A percentile compares a stretch with the other conserved stretches of the same genome.
These are phyloP conservation scores for Trypanosoma platydactyli DNA, from an alignment of 208 protist genomes.

Conservation along the genomic window DNA sequence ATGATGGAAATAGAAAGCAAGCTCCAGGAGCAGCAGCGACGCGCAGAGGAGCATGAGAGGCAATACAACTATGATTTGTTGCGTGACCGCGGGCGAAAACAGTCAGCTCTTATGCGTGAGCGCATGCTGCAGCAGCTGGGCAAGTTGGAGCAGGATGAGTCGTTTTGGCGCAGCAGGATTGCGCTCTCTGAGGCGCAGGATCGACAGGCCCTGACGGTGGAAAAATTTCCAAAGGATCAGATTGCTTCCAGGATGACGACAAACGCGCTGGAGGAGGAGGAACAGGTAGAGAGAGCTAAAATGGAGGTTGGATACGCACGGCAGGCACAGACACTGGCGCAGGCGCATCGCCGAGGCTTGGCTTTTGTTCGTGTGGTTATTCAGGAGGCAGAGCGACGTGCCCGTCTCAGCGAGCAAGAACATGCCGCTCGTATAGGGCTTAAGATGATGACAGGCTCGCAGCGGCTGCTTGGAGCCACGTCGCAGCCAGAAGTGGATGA, in stretches of 20 bases:
- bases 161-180: constrained; percentile 42
- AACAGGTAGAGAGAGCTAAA: constrained; percentile 55
- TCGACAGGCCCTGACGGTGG: constrained; percentile 26
- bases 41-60: constrained; percentile 32
- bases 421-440: constrained; percentile 36
- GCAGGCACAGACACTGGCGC: constrained; percentile 57
- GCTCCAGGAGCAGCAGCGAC: constrained; percentile 20
- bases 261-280: constrained; percentile 45
- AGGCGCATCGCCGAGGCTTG: constrained; percentile 49
- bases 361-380: constrained; percentile 35
- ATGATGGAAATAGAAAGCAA: background rate
- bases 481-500: constrained; percentile 23
- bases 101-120: constrained; percentile 33
- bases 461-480: background rate
- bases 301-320: constrained; percentile 64
- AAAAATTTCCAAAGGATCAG: constrained; percentile 12
- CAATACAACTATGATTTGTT: constrained; percentile 27
- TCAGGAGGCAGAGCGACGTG: constrained; percentile 52
- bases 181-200: constrained; percentile 49
- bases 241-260: constrained; percentile 12
- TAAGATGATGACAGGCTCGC: constrained; percentile 53
- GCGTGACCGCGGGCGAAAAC: constrained; percentile 29
- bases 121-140: constrained; percentile 43
- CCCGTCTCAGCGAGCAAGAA: constrained; percentile 45
- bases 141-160: constrained; percentile 50